Percentiles rank a stretch among this genome's conserved stretches.
These are phyloP conservation scores for Fonsecaea pugnacius DNA, from an alignment of 2,329 filamentous ascomycete species.

Conservation along the genomic window DNA sequence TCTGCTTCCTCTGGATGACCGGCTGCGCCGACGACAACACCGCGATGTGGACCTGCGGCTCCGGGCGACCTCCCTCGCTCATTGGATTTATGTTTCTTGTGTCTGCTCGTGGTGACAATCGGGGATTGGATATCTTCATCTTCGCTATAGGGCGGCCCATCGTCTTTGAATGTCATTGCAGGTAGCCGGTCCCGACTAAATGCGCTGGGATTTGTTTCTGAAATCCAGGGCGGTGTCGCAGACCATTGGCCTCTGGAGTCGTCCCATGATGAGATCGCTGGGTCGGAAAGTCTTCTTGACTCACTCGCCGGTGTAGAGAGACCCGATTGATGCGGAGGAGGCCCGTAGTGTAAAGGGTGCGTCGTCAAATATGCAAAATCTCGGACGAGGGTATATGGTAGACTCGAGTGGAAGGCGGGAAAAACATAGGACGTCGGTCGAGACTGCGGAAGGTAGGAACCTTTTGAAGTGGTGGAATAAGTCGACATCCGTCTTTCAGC, in stretches of 20 bases:
- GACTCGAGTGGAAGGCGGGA: conserved; percentile 80
- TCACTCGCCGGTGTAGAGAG: conserved; percentile 86
- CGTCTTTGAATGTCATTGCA: conserved; percentile 79
- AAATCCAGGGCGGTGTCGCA: conserved; percentile 51
- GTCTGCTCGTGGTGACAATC: conserved; percentile 78
- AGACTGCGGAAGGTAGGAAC: conserved; percentile 62
- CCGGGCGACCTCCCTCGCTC: conserved; percentile 55
- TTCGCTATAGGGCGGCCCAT: conserved; percentile 87
- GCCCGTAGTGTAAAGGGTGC: conserved; percentile 91
- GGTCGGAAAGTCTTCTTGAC: conserved; percentile 78
- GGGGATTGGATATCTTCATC: conserved; percentile 94
- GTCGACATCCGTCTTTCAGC: conserved; percentile 82
- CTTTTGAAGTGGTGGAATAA: conserved; percentile 72
- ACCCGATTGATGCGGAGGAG: conserved; percentile 77
- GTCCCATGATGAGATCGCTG: conserved; percentile 75
- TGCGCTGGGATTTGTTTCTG: conserved; percentile 46
- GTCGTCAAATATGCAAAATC: conserved; percentile 89
- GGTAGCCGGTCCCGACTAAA: conserved; percentile 68
- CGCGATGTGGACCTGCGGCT: conserved; percentile 62
- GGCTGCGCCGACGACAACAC: conserved; percentile 69
- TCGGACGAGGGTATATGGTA: conserved; percentile 85
- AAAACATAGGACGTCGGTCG: conserved; percentile 81
- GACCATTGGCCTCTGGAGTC: conserved; percentile 64
- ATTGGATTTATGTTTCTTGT: conserved; percentile 79
- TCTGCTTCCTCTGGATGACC: conserved; percentile 72